These are phyloP conservation scores for Flaveria robusta DNA, from an alignment of 129 eudicot genomes.

Conservation along the genomic window DNA sequence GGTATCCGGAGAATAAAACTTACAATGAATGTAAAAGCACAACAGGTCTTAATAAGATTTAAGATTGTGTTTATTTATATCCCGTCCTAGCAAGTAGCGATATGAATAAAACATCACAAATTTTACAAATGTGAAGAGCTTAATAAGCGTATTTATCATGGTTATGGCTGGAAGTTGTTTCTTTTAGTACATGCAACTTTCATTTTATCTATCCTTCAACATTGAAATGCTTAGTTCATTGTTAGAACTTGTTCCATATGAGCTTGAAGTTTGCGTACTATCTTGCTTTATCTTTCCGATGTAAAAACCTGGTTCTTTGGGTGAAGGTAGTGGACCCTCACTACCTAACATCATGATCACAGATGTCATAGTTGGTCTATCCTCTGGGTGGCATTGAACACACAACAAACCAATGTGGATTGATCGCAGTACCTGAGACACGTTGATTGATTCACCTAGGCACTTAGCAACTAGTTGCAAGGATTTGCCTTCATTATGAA, in stretches of 20 bases:
- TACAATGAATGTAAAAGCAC: too few relatives aligned
- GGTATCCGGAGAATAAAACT: background rate
- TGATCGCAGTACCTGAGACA: slow-evolving; percentile 25
- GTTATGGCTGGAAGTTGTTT: too few relatives aligned
- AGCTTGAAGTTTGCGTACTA: slow-evolving; percentile 20
- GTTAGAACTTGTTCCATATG: slow-evolving; percentile 25
- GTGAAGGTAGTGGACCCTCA: slow-evolving; percentile 34
- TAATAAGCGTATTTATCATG: too few relatives aligned
- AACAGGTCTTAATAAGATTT: too few relatives aligned
- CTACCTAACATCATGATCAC: slow-evolving; percentile 38
- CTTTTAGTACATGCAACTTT: background rate
- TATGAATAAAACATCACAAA: too few relatives aligned
- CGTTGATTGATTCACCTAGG: slow-evolving; percentile 16
- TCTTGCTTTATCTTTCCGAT: slow-evolving; percentile 25
- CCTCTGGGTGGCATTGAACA: slow-evolving; percentile 47
- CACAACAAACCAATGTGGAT: slow-evolving; percentile 46
- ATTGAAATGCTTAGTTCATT: slow-evolving; percentile 39
- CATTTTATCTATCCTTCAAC: slow-evolving; percentile 28
- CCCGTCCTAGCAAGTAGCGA: too few relatives aligned
- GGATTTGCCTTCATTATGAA: slow-evolving; percentile 38
- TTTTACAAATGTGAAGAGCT: too few relatives aligned
- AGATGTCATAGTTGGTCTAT: slow-evolving; percentile 45
- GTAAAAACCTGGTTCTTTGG: slow-evolving; percentile 43
- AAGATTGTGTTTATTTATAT: too few relatives aligned
- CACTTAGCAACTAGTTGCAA: slow-evolving; percentile 33